These are phyloP conservation scores for Tulasnella sp. DNA, from an alignment of 768 basidiomycete genomes.

Conservation along the genomic window DNA sequence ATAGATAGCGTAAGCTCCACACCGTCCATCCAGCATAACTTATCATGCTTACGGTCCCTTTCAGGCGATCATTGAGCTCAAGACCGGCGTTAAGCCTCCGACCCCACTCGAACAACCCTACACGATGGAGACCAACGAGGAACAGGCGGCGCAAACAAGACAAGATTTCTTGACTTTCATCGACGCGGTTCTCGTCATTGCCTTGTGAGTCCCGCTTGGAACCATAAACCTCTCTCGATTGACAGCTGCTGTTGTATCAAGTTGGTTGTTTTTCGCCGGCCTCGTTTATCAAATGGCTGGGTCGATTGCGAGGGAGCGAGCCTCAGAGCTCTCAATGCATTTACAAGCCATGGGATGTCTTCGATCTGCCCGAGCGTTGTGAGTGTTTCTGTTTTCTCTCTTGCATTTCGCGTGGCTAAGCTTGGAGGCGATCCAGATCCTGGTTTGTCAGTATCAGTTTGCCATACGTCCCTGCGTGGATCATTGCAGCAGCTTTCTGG, in stretches of 20 bases:
- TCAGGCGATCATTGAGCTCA: constrained; percentile 64
- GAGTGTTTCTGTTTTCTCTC: constrained; percentile 25
- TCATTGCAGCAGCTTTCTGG: constrained; percentile 58
- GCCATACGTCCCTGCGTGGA: constrained; percentile 70
- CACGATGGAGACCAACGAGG: constrained; percentile 55
- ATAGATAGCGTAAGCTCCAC: constrained; percentile 50
- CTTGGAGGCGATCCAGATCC: constrained; percentile 28
- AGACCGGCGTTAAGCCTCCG: constrained; percentile 47
- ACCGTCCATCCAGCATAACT: not conserved
- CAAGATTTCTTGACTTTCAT: constrained; percentile 36
- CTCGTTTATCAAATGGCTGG: constrained; percentile 74
- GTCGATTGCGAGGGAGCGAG: constrained; percentile 56
- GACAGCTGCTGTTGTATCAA: constrained; percentile 26
- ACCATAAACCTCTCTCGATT: not conserved
- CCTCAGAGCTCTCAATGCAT: constrained; percentile 55
- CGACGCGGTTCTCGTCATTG: constrained; percentile 48
- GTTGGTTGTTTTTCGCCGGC: constrained; percentile 63
- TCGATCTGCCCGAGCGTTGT: constrained; percentile 60
- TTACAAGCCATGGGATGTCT: constrained; percentile 74
- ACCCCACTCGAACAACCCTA: constrained; percentile 69
- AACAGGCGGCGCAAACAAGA: constrained; percentile 49
- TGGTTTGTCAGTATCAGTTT: constrained; percentile 64
- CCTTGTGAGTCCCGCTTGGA: constrained; percentile 42
- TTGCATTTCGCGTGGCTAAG: constrained; percentile 2
- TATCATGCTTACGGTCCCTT: not conserved